Evolutionary conservation across 2,329 filamentous ascomycete genomes (phyloP).

Genomic region (Alternaria conjuncta): DNA sequence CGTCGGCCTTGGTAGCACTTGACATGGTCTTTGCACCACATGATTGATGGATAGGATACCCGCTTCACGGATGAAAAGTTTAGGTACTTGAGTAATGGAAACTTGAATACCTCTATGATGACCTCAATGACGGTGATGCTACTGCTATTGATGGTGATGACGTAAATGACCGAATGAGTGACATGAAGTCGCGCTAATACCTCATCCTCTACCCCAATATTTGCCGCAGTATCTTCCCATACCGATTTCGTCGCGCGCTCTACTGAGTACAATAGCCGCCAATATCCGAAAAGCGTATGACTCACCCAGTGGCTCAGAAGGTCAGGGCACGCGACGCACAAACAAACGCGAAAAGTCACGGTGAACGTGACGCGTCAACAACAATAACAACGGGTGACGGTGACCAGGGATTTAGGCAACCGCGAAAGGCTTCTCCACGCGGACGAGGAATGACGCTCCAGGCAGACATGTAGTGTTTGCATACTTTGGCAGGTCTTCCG

Average conservation of each 20-base stretch:
- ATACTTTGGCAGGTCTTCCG: not conserved
- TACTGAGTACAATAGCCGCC: not conserved
- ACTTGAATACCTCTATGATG: not conserved
- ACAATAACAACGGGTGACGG: not conserved
- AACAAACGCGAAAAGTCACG: not conserved
- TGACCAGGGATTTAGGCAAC: not conserved
- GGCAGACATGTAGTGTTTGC: not conserved
- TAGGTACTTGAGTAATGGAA: not conserved
- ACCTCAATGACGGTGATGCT: not conserved
- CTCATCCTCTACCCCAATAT: no score
- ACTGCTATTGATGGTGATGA: not conserved
- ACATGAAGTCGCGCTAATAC: not conserved
- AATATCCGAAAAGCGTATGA: not conserved
- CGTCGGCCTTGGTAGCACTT: not conserved
- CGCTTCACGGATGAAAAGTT: not conserved
- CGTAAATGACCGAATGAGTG: fast-evolving
- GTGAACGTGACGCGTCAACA: not conserved
- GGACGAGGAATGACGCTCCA: not conserved
- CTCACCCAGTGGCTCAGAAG: not conserved
- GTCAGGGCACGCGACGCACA: not conserved
- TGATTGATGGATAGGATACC: not conserved
- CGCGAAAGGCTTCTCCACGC: not conserved
- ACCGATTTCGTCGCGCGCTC: fast-evolving
- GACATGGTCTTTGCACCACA: not conserved
- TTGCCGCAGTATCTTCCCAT: fast-evolving